Evolutionary conservation across 805 yeast species (phyloP), one percentile per base, ranked within the genome.

Genomic region (Monosporozyma aerobia): DNA sequence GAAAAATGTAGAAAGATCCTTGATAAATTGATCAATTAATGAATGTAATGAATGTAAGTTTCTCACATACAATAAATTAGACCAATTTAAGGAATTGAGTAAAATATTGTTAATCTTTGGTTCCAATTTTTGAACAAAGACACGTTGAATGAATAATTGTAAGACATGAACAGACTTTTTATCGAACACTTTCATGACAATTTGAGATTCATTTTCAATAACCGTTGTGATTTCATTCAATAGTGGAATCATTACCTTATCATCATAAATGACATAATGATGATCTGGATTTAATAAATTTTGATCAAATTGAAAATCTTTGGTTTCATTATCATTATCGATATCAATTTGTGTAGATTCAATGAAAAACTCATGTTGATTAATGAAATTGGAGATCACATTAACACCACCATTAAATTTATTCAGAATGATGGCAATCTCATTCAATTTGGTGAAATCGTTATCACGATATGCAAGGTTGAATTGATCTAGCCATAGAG

Each of bases 361-460:
- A 48, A 70, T 73, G 66, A 90, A 85, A 54, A 84, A 77, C 48
- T 82, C 85, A 63, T 87, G 88, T 63, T 87, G 89, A 63, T 81
- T 82, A 44, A 90, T 86, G 69, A 87, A 92, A 48, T 84, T 81
- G 63, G 84, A 88, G 8, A 88, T 85, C 8, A 90, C 92, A 54
- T 85, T 82, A 10, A 79, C 76, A 11, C 97, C 97, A 19, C 89
- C 92, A 63, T 92, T 90, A 72, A 83, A 92, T 55, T 82, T 87
- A 51, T 82, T 78, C 49, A 90, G 73, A 16, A 90, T 79, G 49
- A 80, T 80, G 0, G 97, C 88, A 27, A 83, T 78, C 53, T 83
- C 89, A 60, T 79, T 82, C 85, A 94, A 82, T 51, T 79, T 79
- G n/a, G 74, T 73, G 59, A 81, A 78, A 59, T 88, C 84, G 55